phyloP scores from a whole-genome alignment of 805 yeast species.

The Nematodospora valgi region DNA sequence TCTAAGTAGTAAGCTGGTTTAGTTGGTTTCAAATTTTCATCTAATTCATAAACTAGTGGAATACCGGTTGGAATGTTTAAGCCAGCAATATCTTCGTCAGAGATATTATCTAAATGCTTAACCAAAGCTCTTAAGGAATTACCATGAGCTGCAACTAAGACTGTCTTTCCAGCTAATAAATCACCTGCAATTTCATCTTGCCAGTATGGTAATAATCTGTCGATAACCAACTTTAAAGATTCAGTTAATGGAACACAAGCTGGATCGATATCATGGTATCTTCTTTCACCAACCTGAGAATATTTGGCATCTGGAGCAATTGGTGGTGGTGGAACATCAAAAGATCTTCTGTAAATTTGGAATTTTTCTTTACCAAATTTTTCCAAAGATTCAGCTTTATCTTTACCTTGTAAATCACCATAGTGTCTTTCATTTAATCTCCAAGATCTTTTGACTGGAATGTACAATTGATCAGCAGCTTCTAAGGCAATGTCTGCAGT shows the following conservation, averaged over 20 bases:
- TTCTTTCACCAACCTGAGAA: slow-evolving; percentile 81
- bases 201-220: slow-evolving; percentile 96
- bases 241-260: slow-evolving; percentile 89
- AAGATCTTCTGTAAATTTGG: slow-evolving; percentile 97
- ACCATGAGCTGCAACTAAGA: slow-evolving; percentile 94
- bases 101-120: slow-evolving; percentile 90
- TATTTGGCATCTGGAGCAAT: slow-evolving; percentile 74
- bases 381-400: slow-evolving; percentile 90
- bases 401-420: slow-evolving; percentile 98
- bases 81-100: slow-evolving; percentile 88
- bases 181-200: slow-evolving; percentile 86
- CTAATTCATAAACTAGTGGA: slow-evolving; percentile 95
- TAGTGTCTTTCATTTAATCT: slow-evolving; percentile 98
- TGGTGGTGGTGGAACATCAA: slow-evolving; percentile 92
- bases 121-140: slow-evolving; percentile 96
- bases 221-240: slow-evolving; percentile 91
- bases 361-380: slow-evolving; percentile 88
- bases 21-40: slow-evolving; percentile 78
- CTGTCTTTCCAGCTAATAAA: slow-evolving; percentile 83
- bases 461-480: slow-evolving; percentile 81
- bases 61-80: slow-evolving; percentile 98
- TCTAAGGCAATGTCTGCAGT: slow-evolving; percentile 94
- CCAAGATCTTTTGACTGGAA: slow-evolving; percentile 94
- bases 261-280: slow-evolving; percentile 83
- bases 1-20: slow-evolving; percentile 95